Conservation (phyloP, 2,329 filamentous ascomycete genomes). For the Aspergillus unguis region DNA sequence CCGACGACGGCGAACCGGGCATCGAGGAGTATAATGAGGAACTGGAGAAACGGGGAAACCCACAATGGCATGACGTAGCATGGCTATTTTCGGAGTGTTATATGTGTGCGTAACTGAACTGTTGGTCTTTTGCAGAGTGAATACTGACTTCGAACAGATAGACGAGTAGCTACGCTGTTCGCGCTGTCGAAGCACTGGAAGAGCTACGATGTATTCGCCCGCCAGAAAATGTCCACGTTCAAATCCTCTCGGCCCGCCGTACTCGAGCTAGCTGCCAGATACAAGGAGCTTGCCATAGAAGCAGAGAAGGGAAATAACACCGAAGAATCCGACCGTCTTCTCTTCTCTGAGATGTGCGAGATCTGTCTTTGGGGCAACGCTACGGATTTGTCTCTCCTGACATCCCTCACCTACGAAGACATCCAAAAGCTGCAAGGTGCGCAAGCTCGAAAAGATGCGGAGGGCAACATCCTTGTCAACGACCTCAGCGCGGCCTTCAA, state of each 20-base stretch:
- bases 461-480: constrained; percentile 90
- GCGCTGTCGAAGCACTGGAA: constrained; percentile 77
- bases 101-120: constrained; percentile 53
- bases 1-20: constrained; percentile 73
- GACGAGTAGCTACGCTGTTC: constrained; percentile 79
- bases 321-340: constrained; percentile 66
- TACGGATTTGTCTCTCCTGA: constrained; percentile 87
- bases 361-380: constrained; percentile 98
- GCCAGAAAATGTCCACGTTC: constrained; percentile 90
- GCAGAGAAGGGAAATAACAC: constrained; percentile 57
- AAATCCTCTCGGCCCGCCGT: constrained; percentile 85
- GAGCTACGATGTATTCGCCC: constrained; percentile 80
- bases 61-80: constrained; percentile 76
- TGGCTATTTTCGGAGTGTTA: constrained; percentile 97
- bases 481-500: constrained; percentile 73
- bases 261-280: constrained; percentile 74
- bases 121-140: no score
- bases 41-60: constrained; percentile 67
- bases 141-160: constrained; percentile 40
- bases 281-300: constrained; percentile 68
- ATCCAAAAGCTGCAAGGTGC: constrained; percentile 95
- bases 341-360: constrained; percentile 92
- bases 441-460: constrained; percentile 76
- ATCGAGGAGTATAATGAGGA: constrained; percentile 82
- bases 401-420: constrained; percentile 87